phyloP scores from a whole-genome alignment of 1,139 yeast genomes.

The Waltiozyma sp. region DNA sequence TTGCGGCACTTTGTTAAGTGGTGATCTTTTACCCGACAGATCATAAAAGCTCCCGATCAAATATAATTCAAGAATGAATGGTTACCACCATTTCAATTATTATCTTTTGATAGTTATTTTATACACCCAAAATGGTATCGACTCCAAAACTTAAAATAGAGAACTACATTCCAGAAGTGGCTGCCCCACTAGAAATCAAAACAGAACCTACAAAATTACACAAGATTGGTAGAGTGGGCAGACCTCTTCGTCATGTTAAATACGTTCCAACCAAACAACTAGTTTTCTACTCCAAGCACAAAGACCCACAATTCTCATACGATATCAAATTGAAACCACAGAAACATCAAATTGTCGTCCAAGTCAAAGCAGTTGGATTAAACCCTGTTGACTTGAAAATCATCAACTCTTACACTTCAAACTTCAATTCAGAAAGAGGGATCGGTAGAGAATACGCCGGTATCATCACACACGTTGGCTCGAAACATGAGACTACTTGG shows the following conservation, averaged over 20 bases:
- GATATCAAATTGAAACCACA: conserved; percentile 29
- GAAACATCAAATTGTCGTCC: conserved; percentile 40
- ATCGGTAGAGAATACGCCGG: conserved; percentile 68
- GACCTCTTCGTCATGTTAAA: conserved; percentile 30
- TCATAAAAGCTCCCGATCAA: too few relatives aligned
- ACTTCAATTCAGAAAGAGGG: conserved; percentile 37
- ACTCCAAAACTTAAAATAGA: too few relatives aligned
- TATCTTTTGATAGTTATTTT: too few relatives aligned
- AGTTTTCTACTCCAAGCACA: conserved; percentile 24
- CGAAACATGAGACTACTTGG: conserved; percentile 26
- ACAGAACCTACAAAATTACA: conserved; percentile 3
- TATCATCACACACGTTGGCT: conserved; percentile 47
- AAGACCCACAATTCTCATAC: conserved; percentile 28
- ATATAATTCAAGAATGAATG: too few relatives aligned
- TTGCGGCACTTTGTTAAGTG: too few relatives aligned
- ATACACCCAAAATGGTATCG: too few relatives aligned
- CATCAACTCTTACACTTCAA: conserved; percentile 26
- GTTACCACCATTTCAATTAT: too few relatives aligned
- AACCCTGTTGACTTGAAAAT: conserved; percentile 61
- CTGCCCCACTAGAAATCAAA: conserved; percentile 9
- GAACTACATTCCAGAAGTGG: too few relatives aligned
- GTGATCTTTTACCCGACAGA: too few relatives aligned
- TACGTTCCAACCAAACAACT: conserved; percentile 27
- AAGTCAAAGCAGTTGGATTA: conserved; percentile 46
- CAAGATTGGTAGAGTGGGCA: conserved; percentile 24